These are phyloP conservation scores for Cercospora brassicicola DNA, from an alignment of 2,329 filamentous ascomycete species.

Conservation along the genomic window DNA sequence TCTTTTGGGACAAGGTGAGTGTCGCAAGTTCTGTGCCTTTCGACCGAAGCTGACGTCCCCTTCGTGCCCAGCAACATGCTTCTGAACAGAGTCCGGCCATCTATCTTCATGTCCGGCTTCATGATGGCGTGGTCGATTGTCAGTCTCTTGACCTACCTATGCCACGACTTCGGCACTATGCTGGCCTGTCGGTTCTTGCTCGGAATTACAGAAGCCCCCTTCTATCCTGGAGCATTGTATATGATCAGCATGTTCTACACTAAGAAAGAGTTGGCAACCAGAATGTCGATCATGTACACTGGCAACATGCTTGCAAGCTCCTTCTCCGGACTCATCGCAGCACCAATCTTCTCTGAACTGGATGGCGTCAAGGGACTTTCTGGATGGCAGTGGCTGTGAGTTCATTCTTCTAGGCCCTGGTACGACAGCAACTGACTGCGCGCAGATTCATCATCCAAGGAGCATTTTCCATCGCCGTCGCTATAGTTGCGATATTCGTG, in stretches of 20 bases:
- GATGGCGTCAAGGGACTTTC: slow-evolving; percentile 56
- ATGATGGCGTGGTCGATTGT: slow-evolving; percentile 18
- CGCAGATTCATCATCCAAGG: background rate
- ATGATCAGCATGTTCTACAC: slow-evolving; percentile 38
- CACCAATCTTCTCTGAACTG: slow-evolving; percentile 63
- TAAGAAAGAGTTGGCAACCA: slow-evolving; percentile 43
- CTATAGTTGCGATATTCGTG: background rate
- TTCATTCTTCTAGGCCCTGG: background rate
- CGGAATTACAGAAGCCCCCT: background rate
- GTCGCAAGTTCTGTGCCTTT: too few relatives aligned
- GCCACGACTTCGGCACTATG: slow-evolving; percentile 13
- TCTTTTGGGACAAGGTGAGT: slow-evolving; percentile 6
- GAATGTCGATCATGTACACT: slow-evolving; percentile 32
- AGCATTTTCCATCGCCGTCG: background rate
- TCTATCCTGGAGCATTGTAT: background rate
- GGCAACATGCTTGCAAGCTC: slow-evolving; percentile 55
- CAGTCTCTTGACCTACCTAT: slow-evolving; percentile 14
- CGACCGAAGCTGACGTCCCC: background rate
- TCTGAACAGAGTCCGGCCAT: slow-evolving; percentile 17
- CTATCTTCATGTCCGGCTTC: slow-evolving; percentile 10
- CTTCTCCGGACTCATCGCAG: slow-evolving; percentile 61
- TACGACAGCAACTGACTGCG: background rate
- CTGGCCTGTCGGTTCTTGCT: slow-evolving; percentile 14
- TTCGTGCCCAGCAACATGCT: slow-evolving; percentile 11
- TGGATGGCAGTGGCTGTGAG: slow-evolving; percentile 50